These are phyloP conservation scores for Rutstroemia sp. DNA, from an alignment of 2,329 filamentous ascomycete genomes.

Conservation along the genomic window DNA sequence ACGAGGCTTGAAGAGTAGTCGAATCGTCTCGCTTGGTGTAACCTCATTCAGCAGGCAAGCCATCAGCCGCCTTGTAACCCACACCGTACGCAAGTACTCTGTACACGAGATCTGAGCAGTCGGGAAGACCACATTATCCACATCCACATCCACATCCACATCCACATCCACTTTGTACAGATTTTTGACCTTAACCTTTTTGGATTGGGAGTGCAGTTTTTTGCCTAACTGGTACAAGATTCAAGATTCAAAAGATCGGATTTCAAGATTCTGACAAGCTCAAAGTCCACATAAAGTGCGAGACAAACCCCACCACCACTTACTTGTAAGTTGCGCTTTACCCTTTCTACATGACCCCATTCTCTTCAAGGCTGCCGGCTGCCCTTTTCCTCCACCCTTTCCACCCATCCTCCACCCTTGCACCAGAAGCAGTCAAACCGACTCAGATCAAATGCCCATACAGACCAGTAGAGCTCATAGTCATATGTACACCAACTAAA, in stretches of 20 bases:
- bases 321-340: neutral
- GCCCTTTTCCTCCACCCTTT: no score
- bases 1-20: neutral
- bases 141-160: neutral
- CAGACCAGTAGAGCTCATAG: neutral
- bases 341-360: neutral
- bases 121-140: neutral
- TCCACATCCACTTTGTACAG: neutral
- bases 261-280: neutral
- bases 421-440: neutral
- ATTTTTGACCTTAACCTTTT: constrained; percentile 10
- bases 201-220: constrained; percentile 6
- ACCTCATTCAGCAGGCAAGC: constrained; percentile 18
- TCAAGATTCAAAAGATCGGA: no score
- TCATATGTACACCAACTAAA: neutral
- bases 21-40: constrained; percentile 18
- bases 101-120: constrained; percentile 15
- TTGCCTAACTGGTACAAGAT: neutral
- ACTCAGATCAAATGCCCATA: no score
- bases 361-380: neutral
- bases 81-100: neutral
- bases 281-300: neutral
- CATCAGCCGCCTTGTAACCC: constrained; percentile 18
- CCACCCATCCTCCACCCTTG: neutral
- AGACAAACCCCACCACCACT: neutral